These are phyloP conservation scores for Fraxinus pennsylvanica DNA, from an alignment of 257 asterid genomes.

Conservation along the genomic window DNA sequence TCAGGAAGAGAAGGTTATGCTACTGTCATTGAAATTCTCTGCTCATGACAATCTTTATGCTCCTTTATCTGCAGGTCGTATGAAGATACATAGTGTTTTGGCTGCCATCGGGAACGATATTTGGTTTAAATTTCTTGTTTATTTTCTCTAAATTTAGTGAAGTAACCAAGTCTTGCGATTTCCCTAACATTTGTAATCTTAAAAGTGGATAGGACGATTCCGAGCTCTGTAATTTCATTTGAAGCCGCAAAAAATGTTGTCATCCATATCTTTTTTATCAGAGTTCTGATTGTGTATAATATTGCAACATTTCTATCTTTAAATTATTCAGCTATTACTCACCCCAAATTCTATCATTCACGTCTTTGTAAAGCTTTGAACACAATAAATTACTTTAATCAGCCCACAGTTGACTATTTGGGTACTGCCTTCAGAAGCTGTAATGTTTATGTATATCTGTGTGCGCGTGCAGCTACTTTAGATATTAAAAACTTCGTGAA, in stretches of 20 bases:
- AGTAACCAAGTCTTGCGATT: background rate
- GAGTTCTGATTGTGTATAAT: background rate
- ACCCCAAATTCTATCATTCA: background rate
- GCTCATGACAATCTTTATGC: slow-evolving; percentile 8
- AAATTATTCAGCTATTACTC: background rate
- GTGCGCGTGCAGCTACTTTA: background rate
- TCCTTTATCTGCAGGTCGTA: slow-evolving; percentile 54
- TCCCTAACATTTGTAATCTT: background rate
- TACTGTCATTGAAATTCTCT: slow-evolving; percentile 15
- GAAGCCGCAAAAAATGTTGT: background rate
- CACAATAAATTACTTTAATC: no score
- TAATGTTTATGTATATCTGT: background rate
- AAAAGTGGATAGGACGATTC: background rate
- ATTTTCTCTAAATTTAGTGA: background rate
- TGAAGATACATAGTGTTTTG: slow-evolving; percentile 42
- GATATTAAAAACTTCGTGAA: background rate
- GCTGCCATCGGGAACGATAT: slow-evolving; percentile 32
- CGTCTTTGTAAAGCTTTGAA: background rate
- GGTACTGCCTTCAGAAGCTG: background rate
- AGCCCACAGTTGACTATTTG: background rate
- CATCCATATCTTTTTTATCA: background rate
- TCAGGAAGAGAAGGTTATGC: slow-evolving; percentile 5
- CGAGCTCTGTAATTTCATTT: background rate
- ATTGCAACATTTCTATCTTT: background rate
- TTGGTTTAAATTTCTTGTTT: slow-evolving; percentile 35